These are phyloP conservation scores for Claviceps digitariae DNA, from an alignment of 2,329 filamentous ascomycete genomes.

Conservation along the genomic window DNA sequence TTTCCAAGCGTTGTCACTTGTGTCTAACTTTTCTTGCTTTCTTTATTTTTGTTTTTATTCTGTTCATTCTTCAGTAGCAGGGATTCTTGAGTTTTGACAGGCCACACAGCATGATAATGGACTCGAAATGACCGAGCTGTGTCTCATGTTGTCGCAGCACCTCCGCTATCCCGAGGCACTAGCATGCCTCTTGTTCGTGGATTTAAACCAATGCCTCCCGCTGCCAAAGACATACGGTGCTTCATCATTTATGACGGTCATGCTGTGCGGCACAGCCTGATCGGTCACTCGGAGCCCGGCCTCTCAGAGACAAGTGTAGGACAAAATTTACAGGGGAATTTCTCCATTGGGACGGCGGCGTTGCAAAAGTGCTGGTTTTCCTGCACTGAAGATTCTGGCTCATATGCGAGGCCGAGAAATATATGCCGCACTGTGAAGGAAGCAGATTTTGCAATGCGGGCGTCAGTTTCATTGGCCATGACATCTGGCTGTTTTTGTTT, in stretches of 20 bases:
- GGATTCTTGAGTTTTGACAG: background rate
- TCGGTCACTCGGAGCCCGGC: background rate
- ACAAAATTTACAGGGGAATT: background rate
- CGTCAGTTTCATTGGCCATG: background rate
- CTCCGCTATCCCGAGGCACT: background rate
- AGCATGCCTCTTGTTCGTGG: background rate
- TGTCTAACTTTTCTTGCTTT: too few relatives aligned
- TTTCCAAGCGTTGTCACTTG: too few relatives aligned
- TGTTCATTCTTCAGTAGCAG: too few relatives aligned
- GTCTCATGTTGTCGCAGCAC: background rate
- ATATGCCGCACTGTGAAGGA: background rate
- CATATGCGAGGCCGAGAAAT: too few relatives aligned
- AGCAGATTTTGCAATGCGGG: background rate
- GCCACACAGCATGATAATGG: background rate
- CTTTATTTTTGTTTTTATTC: too few relatives aligned
- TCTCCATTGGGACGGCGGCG: background rate
- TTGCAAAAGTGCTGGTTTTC: background rate
- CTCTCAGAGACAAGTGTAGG: background rate
- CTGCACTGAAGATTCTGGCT: background rate
- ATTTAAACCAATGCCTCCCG: background rate
- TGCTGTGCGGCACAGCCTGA: background rate
- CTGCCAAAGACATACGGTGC: background rate
- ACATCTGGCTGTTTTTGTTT: too few relatives aligned
- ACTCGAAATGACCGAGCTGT: background rate
- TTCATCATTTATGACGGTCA: background rate